Conservation (phyloP, 805 yeast species). For the Yamadazyma tumulicola region DNA sequence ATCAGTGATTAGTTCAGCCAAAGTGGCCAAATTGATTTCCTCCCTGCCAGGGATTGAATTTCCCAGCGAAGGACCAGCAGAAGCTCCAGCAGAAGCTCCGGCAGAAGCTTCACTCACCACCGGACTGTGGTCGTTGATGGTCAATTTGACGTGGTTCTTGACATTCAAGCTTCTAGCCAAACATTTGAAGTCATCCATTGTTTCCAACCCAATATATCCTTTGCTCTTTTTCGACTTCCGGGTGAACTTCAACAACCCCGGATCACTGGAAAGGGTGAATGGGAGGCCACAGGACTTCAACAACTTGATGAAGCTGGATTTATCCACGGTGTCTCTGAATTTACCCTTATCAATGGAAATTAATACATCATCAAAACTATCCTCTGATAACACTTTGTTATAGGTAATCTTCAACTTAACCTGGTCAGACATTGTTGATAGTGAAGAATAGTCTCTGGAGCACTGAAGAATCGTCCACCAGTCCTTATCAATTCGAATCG, state of each 20-base stretch:
- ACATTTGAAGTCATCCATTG: constrained; percentile 38
- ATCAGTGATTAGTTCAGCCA: constrained; percentile 26
- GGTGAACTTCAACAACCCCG: constrained; percentile 10
- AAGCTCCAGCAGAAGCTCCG: not conserved
- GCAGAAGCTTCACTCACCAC: not conserved
- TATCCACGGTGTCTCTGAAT: constrained; percentile 11
- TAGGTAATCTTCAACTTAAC: constrained; percentile 7
- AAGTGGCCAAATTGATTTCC: constrained; percentile 18
- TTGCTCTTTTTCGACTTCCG: constrained; percentile 49
- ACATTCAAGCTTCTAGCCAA: constrained; percentile 47
- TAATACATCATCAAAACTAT: constrained; percentile 5
- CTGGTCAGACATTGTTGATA: too few relatives aligned
- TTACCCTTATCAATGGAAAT: constrained; percentile 13
- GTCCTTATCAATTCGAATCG: too few relatives aligned
- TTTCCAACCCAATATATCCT: constrained; percentile 36
- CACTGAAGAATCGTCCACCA: too few relatives aligned
- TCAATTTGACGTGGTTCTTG: constrained; percentile 40
- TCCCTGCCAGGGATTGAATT: not conserved
- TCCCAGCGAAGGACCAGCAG: not conserved
- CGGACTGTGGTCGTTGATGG: constrained; percentile 17
- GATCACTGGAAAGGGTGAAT: constrained; percentile 5
- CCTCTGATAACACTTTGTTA: constrained; percentile 6
- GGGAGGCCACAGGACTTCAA: constrained; percentile 5
- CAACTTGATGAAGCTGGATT: constrained; percentile 12
- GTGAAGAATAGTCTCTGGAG: too few relatives aligned